Conservation (phyloP, 805 yeast species). For the Ogataea methylovora region DNA sequence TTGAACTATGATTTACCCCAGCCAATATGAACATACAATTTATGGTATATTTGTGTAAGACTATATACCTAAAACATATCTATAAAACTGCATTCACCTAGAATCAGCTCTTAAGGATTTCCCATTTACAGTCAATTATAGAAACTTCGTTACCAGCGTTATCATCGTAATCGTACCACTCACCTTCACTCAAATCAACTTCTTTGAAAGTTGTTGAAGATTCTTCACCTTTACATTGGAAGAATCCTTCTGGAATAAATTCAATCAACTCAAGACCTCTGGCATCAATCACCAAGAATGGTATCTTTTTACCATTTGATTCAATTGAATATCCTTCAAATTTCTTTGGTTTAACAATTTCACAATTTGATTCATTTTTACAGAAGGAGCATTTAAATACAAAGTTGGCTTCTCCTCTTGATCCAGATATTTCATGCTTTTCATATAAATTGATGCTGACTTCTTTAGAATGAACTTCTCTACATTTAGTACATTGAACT, state of each 20-base stretch:
- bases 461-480: constrained; percentile 67
- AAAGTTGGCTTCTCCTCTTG: constrained; percentile 80
- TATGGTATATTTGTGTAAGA: too few species aligned
- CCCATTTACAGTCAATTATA: constrained; percentile 67
- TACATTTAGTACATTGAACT: constrained; percentile 71
- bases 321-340: constrained; percentile 29
- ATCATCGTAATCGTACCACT: constrained; percentile 96
- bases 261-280: constrained; percentile 74
- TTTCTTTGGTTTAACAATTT: constrained; percentile 16
- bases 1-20: too few species aligned
- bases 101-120: constrained; percentile 29
- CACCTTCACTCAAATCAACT: constrained; percentile 69
- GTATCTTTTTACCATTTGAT: constrained; percentile 29
- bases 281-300: constrained; percentile 65
- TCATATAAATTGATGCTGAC: constrained; percentile 64
- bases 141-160: constrained; percentile 73
- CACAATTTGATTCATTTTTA: constrained; percentile 15
- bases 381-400: constrained; percentile 41
- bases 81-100: too few species aligned
- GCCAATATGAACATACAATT: too few species aligned
- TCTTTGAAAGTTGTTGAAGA: constrained; percentile 38
- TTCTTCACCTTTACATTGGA: constrained; percentile 47
- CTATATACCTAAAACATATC: too few species aligned
- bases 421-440: constrained; percentile 54
- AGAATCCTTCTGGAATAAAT: constrained; percentile 59